Conservation (phyloP, 176 grass and related monocot genomes). For the barley (Hordeum vulgare) region MorexV3_pseudomolecules_assembly NC_058518.1:83814533-83815032, state of each 20-base stretch:
- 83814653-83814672: neutral
- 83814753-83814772: conserved; percentile 17
- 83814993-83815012: conserved; percentile 13
- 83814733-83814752: conserved; percentile 9
- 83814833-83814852: conserved; percentile 6
- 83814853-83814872: neutral
- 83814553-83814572: neutral
- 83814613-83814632: neutral
- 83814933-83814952: neutral
- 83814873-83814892: neutral
- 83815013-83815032: conserved; percentile 19
- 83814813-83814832: neutral
- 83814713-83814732: neutral
- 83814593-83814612: neutral
- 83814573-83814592: neutral
- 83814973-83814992: neutral
- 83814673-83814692: neutral
- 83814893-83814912: conserved; percentile 1
- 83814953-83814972: neutral
- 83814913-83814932: neutral
- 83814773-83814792: neutral
- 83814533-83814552: neutral
- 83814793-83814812: neutral
- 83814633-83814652: neutral
- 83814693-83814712: neutral